These are phyloP conservation scores for Brassica nigra DNA, from an alignment of 345 rosid species.

Conservation along the genomic window DNA sequence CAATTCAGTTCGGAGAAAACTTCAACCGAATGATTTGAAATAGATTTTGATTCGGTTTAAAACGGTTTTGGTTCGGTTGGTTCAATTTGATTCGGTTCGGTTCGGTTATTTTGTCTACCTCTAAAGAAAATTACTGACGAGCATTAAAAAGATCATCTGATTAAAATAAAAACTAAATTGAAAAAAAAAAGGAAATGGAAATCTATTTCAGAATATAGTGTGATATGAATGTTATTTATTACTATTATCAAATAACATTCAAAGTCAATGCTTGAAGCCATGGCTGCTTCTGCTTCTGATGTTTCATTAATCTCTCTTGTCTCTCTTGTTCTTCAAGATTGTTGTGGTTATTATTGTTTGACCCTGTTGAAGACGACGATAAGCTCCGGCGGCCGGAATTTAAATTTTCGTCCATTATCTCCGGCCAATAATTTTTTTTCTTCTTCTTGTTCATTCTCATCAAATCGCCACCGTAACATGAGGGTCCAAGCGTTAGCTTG, in stretches of 20 bases:
- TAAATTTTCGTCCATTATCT: conserved; percentile 41
- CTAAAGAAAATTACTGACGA: conserved; percentile 10
- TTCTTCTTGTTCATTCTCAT: conserved; percentile 47
- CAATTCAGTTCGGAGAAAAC: no score
- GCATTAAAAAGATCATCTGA: conserved; percentile 38
- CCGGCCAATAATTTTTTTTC: conserved; percentile 34
- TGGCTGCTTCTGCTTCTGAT: conserved; percentile 52
- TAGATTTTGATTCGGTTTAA: no score
- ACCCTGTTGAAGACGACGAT: conserved; percentile 78
- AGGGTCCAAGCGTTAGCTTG: conserved; percentile 82
- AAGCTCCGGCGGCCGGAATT: conserved; percentile 63
- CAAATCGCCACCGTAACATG: conserved; percentile 40
- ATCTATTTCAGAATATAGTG: conserved; percentile 34
- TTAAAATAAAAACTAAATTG: conserved; percentile 24
- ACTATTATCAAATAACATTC: conserved; percentile 53
- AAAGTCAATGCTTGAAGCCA: conserved; percentile 91
- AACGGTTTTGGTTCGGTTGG: no score
- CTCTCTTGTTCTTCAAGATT: conserved; percentile 56
- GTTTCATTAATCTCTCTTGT: conserved; percentile 58
- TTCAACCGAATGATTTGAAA: no score
- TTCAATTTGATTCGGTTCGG: no score
- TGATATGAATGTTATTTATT: conserved; percentile 19
- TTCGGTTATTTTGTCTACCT: no score
- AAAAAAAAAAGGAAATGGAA: background rate
- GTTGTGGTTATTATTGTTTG: conserved; percentile 49